Percentiles rank a stretch among this genome's conserved stretches.
phyloP scores from a whole-genome alignment of 495 filamentous ascomycete genomes.

The Paragyromitra xinjiangensis region DNA sequence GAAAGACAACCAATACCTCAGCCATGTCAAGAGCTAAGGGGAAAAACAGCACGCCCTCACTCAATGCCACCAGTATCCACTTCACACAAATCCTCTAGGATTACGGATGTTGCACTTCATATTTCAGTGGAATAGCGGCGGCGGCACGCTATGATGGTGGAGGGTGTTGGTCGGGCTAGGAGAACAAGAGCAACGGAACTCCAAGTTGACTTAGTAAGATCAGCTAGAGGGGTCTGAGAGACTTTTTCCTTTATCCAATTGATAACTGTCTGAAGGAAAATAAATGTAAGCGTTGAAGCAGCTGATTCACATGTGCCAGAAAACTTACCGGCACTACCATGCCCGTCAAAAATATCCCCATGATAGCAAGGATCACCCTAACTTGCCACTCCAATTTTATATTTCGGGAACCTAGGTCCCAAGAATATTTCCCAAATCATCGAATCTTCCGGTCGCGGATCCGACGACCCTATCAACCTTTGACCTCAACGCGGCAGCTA shows the following conservation, averaged over 20 bases:
- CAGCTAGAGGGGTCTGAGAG: neutral
- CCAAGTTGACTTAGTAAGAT: neutral
- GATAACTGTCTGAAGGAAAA: conserved; percentile 2
- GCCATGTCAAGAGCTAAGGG: conserved; percentile 1
- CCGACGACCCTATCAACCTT: conserved; percentile 4
- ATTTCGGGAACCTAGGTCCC: conserved; percentile 2
- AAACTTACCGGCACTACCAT: conserved; percentile 4
- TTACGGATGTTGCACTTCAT: conserved; percentile 2
- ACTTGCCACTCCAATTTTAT: conserved; percentile 9
- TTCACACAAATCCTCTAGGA: conserved; percentile 3
- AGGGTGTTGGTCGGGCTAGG: neutral
- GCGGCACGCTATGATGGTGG: neutral
- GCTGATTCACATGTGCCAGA: conserved; percentile 4
- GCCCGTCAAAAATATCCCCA: conserved; percentile 2
- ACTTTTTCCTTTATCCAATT: conserved; percentile 4
- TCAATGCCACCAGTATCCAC: conserved; percentile 9
- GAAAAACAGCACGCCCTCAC: neutral
- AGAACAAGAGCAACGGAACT: conserved; percentile 1
- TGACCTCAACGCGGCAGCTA: neutral
- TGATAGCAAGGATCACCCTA: conserved; percentile 9
- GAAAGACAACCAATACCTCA: conserved; percentile 10
- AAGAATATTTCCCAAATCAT: neutral
- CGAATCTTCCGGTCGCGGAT: neutral
- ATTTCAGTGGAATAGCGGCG: neutral
- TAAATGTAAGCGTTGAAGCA: conserved; percentile 12